Evolutionary conservation across 2,329 filamentous ascomycete species (phyloP), one percentile per base, ranked within the genome.

Genomic region (Aureobasidium leucospermi): DNA sequence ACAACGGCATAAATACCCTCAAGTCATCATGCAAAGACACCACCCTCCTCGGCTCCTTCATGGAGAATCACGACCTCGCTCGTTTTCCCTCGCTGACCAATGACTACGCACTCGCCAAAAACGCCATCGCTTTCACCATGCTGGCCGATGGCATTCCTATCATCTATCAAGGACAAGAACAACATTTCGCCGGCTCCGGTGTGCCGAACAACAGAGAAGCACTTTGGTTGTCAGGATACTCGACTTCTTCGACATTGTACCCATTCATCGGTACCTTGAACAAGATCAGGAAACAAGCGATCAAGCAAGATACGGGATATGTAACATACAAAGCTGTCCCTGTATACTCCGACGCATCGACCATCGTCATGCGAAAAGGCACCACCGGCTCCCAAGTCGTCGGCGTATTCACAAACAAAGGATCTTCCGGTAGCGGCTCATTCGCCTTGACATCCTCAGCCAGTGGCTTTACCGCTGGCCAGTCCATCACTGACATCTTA

Each of bases 301-400:
- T 79, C 23, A 62, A 60, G 5, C 64, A 67, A 6, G 74, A 76
- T 48, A 59, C 61, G 4, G 65, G 65, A 23, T 81, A 79, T 62
- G 63, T 76, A 6, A 74, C 68, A 0, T 75, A 73, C 61, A 70
- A 75, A 65, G 74, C 73, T 58, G 68, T 70, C 28, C 68, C 75
- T 8, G 71, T 80, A 61, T 79, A 77, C 64, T 70, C 71, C 55
- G 76, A 80, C 52, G 66, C 67, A 6, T 70, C 72, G 38, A 76
- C 74, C 11, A 63, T 80, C 7, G 77, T 73, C 1, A 74, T 79
- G 67, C 73, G 76, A 23, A 76, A 77, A 60, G 77, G 76, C 4
- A 67, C 67, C 11, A 64, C 65, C 10, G 73, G 70, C 15, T 68
- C 60, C 47, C 74, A 69, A 46, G 74, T 81, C 16, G 69, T 81